Conservation (phyloP, 2,329 filamentous ascomycete species). For the Coniochaeta sp. region DNA sequence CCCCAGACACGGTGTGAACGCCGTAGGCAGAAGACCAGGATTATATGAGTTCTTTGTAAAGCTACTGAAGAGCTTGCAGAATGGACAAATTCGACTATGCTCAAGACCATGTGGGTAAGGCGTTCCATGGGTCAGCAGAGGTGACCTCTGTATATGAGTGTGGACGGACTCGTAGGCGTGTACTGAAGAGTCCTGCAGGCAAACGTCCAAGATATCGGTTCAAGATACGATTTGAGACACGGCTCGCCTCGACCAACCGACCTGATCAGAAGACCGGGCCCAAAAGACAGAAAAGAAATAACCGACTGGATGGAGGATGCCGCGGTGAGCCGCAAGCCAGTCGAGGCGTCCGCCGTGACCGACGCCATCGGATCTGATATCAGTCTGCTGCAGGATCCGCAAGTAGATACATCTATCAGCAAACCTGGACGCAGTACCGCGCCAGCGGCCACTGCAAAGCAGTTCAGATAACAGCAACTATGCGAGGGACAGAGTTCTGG, state of each 20-base stretch:
- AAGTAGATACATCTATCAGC: background rate
- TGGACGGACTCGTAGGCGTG: background rate
- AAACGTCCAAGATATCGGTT: background rate
- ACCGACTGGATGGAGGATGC: background rate
- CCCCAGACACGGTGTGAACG: too few species aligned
- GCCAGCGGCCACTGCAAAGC: background rate
- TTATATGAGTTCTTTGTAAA: background rate
- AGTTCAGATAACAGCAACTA: background rate
- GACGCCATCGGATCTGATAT: background rate
- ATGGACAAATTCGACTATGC: background rate
- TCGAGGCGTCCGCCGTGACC: background rate
- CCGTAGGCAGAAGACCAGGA: too few species aligned
- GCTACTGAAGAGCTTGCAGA: background rate
- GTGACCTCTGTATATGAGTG: background rate
- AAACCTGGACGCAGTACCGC: background rate
- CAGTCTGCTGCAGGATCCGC: background rate
- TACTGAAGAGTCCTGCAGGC: background rate
- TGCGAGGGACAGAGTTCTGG: background rate
- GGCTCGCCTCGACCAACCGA: background rate
- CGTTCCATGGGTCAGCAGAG: background rate
- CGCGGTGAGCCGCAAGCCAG: background rate
- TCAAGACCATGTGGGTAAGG: background rate
- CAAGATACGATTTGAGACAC: background rate
- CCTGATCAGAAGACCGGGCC: background rate
- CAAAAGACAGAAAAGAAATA: background rate